A percentile compares a stretch with the other conserved stretches of the same genome.
Conservation (phyloP, 164 flowering plant genomes). For the Nymphaea colorata region DNA sequence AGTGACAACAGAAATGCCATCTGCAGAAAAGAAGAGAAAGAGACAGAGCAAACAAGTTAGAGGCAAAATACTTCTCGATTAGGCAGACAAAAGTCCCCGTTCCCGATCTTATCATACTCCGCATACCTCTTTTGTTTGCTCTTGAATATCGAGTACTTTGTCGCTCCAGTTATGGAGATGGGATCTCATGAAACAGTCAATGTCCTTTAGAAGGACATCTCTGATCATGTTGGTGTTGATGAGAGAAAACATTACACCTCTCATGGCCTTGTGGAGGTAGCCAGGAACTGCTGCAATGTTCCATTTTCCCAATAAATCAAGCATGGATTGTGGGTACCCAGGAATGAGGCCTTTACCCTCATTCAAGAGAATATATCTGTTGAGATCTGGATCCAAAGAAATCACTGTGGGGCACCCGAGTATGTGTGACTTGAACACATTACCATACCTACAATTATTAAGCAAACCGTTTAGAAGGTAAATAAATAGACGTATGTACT, state of each 20-base stretch:
- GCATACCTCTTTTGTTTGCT: conserved; percentile 79
- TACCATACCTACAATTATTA: conserved; percentile 51
- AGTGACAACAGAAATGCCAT: conserved; percentile 84
- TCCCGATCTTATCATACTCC: too few relatives aligned
- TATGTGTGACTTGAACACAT: conserved; percentile 79
- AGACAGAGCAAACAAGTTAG: not conserved
- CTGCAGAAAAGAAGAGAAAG: conserved; percentile 22
- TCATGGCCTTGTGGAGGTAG: conserved; percentile 64
- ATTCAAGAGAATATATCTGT: conserved; percentile 74
- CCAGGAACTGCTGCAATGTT: conserved; percentile 94
- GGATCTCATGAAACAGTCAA: conserved; percentile 78
- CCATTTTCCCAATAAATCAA: conserved; percentile 70
- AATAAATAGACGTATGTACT: not conserved
- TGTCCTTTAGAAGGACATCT: conserved; percentile 57
- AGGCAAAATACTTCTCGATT: not conserved
- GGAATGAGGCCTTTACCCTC: conserved; percentile 88
- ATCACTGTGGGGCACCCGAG: conserved; percentile 83
- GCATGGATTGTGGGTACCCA: conserved; percentile 93
- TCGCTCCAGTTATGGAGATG: conserved; percentile 57
- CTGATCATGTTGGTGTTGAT: conserved; percentile 62
- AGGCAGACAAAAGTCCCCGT: too few relatives aligned
- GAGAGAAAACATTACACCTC: conserved; percentile 71
- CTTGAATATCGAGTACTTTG: conserved; percentile 60
- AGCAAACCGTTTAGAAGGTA: not conserved
- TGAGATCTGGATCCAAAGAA: conserved; percentile 96